Conservation (phyloP, 495 filamentous ascomycete genomes). For the Xylaria cubensis region DNA sequence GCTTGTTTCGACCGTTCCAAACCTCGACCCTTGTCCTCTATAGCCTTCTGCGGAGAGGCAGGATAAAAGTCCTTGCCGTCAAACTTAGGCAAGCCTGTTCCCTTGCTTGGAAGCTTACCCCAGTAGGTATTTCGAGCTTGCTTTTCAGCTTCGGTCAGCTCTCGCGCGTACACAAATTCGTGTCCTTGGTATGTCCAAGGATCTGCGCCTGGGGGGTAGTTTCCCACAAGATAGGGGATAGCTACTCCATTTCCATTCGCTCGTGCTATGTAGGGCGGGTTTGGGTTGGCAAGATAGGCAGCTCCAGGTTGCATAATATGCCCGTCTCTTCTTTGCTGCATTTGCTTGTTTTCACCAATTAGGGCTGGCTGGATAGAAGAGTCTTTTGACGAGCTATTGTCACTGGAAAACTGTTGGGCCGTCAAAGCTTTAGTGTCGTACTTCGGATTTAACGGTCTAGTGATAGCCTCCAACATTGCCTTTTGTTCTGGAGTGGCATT, state of each 20-base stretch:
- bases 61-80: slow-evolving; percentile 65
- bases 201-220: slow-evolving; percentile 46
- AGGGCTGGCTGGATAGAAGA: not conserved
- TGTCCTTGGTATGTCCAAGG: slow-evolving; percentile 39
- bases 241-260: slow-evolving; percentile 13
- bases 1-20: slow-evolving; percentile 24
- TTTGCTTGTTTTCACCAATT: not conserved
- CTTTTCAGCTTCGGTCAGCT: slow-evolving; percentile 56
- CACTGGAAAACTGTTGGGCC: slow-evolving; percentile 13
- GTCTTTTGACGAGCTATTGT: slow-evolving; percentile 13
- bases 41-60: slow-evolving; percentile 54
- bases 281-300: not conserved
- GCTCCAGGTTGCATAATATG: slow-evolving; percentile 6
- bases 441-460: slow-evolving; percentile 32
- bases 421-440: slow-evolving; percentile 36
- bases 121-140: slow-evolving; percentile 58
- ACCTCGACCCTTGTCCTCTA: not conserved
- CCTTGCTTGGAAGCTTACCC: slow-evolving; percentile 51
- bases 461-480: slow-evolving; percentile 22
- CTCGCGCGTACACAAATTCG: slow-evolving; percentile 56
- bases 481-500: slow-evolving; percentile 17
- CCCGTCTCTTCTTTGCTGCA: slow-evolving; percentile 11
- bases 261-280: not conserved
- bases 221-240: slow-evolving; percentile 54
- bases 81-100: slow-evolving; percentile 59